phyloP scores from a whole-genome alignment of 257 asterid species.

The Rubia yunnanensis region DNA sequence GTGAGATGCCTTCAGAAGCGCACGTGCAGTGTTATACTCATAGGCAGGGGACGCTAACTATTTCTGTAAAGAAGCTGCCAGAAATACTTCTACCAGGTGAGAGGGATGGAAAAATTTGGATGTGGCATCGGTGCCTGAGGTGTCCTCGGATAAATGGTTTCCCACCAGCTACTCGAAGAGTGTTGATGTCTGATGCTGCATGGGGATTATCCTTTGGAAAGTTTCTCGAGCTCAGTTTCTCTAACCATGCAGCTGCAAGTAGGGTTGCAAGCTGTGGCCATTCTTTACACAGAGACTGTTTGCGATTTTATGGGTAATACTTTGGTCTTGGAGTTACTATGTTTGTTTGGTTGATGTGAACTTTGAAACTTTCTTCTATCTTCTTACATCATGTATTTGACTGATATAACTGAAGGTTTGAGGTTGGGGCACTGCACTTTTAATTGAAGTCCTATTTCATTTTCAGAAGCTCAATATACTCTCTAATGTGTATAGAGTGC shows the following conservation, averaged over 20 bases:
- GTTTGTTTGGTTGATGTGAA: not conserved
- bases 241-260: conserved; percentile 98
- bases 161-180: conserved; percentile 91
- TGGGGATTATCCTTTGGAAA: conserved; percentile 98
- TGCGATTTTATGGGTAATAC: conserved; percentile 90
- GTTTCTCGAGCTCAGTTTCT: conserved; percentile 96
- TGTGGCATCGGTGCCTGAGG: conserved; percentile 98
- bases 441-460: not conserved
- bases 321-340: conserved; percentile 4
- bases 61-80: conserved; percentile 81
- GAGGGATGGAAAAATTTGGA: conserved; percentile 90
- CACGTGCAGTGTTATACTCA: conserved; percentile 97
- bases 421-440: not conserved
- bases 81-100: conserved; percentile 73
- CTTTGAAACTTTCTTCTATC: not conserved
- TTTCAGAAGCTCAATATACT: not conserved
- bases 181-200: conserved; percentile 98
- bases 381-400: not conserved
- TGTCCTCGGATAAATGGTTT: conserved; percentile 83
- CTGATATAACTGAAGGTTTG: not conserved
- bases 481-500: not conserved
- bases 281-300: conserved; percentile 92
- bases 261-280: conserved; percentile 99
- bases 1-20: conserved; percentile 93
- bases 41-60: conserved; percentile 89